phyloP scores from a whole-genome alignment of 1,284 basidiomycete genomes.

The Cryptococcus floricola region DNA sequence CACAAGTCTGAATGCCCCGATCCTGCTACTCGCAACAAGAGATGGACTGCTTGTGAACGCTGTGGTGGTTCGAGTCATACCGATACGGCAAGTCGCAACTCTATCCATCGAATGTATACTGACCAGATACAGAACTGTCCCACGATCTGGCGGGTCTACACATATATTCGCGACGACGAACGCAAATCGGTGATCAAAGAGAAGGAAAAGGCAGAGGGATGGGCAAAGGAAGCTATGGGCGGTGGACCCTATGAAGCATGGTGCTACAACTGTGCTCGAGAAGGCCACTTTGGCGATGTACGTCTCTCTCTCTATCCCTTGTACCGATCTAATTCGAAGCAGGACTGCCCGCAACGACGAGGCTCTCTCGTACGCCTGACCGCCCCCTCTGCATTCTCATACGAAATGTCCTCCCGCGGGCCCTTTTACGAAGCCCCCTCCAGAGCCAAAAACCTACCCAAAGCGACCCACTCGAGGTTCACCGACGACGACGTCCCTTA shows the following conservation, averaged over 20 bases:
- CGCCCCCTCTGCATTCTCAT: slow-evolving; percentile 72
- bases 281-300: slow-evolving; percentile 82
- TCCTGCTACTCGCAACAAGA: slow-evolving; percentile 49
- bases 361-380: slow-evolving; percentile 55
- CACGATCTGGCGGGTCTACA: slow-evolving; percentile 80
- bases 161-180: slow-evolving; percentile 63
- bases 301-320: slow-evolving; percentile 36
- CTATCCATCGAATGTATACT: not conserved
- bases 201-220: slow-evolving; percentile 23
- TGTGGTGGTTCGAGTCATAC: slow-evolving; percentile 69
- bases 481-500: slow-evolving; percentile 16
- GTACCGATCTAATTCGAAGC: not conserved
- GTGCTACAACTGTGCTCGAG: slow-evolving; percentile 80
- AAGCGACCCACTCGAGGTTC: slow-evolving; percentile 25
- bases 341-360: slow-evolving; percentile 68
- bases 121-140: slow-evolving; percentile 69
- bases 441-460: slow-evolving; percentile 1
- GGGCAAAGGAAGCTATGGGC: slow-evolving; percentile 40
- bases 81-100: slow-evolving; percentile 27
- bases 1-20: slow-evolving; percentile 76
- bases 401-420: slow-evolving; percentile 63
- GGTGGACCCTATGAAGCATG: slow-evolving; percentile 45
- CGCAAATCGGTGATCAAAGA: slow-evolving; percentile 54
- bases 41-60: slow-evolving; percentile 60
- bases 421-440: slow-evolving; percentile 58